phyloP scores from a whole-genome alignment of 192 early-diverging fungal genomes.

The Coemansia sp. region DNA sequence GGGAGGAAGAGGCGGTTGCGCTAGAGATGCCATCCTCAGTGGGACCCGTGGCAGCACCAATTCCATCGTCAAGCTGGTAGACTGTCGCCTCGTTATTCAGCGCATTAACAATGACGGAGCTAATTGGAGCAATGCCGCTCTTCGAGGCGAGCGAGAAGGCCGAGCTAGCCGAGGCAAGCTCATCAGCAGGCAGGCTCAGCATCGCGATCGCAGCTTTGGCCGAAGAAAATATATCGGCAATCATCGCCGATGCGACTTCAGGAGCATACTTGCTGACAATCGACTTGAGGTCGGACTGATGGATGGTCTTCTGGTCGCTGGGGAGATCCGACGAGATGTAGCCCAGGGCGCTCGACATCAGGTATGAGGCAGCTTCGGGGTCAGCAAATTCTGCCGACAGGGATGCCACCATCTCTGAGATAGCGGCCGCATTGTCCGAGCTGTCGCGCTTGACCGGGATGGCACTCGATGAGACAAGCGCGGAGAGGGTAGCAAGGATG shows the following conservation, averaged over 20 bases:
- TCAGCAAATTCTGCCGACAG: not conserved
- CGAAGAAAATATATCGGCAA: not conserved
- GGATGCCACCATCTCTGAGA: conserved; percentile 4
- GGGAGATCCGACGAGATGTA: conserved; percentile 6
- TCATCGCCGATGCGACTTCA: not conserved
- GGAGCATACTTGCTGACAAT: conserved; percentile 1
- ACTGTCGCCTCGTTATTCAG: too few species aligned
- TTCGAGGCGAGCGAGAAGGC: not conserved
- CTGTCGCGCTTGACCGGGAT: not conserved
- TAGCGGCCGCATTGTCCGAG: too few species aligned
- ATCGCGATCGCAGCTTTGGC: not conserved
- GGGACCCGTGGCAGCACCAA: too few species aligned
- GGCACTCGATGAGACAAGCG: not conserved
- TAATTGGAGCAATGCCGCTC: not conserved
- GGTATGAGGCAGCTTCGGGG: conserved; percentile 1
- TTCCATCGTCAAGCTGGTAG: too few species aligned
- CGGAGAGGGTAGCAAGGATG: too few species aligned
- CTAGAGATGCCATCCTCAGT: too few species aligned
- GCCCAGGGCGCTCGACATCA: conserved; percentile 1
- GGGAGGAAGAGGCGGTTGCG: too few species aligned
- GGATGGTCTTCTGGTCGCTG: conserved; percentile 3
- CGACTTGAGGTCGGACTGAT: not conserved
- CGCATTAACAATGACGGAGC: not conserved
- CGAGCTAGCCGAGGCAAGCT: not conserved
- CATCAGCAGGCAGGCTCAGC: not conserved